phyloP scores from a whole-genome alignment of 495 filamentous ascomycete species.

The Chaetomium fimeti region DNA sequence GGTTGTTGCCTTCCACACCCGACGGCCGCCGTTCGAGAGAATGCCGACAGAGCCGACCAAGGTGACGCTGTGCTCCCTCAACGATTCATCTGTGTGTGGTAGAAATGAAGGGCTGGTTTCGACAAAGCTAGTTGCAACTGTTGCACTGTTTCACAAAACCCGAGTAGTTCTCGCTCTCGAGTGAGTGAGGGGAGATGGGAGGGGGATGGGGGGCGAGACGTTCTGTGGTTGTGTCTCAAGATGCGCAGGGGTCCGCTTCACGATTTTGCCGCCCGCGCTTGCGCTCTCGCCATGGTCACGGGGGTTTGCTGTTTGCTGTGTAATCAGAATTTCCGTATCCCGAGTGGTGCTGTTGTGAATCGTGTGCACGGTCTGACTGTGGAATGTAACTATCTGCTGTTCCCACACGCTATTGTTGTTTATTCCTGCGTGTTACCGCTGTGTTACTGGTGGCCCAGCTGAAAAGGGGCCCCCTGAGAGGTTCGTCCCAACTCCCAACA shows the following conservation, averaged over 20 bases:
- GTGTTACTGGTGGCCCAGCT: too few relatives aligned
- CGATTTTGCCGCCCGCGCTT: conserved; percentile 9
- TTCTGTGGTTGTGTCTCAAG: conserved; percentile 12
- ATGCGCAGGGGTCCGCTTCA: conserved; percentile 22
- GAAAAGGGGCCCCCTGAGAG: too few relatives aligned
- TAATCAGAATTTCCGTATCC: background rate
- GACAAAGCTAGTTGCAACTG: background rate
- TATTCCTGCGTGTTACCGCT: too few relatives aligned
- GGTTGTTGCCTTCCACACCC: too few relatives aligned
- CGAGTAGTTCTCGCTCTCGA: background rate
- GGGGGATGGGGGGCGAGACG: background rate
- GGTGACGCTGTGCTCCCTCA: background rate
- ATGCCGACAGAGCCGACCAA: conserved; percentile 3
- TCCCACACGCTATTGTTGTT: too few relatives aligned
- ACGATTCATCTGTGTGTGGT: conserved; percentile 3
- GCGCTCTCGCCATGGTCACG: background rate
- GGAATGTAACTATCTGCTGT: too few relatives aligned
- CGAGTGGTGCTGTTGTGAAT: too few relatives aligned
- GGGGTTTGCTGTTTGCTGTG: background rate
- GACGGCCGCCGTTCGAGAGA: background rate
- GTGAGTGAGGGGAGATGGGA: background rate
- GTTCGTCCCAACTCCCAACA: too few relatives aligned
- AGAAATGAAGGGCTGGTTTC: conserved; percentile 1
- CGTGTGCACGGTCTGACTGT: too few relatives aligned
- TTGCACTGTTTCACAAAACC: conserved; percentile 8